phyloP scores from a whole-genome alignment of 345 rosid species.

The Capsella bursapastoris region DNA sequence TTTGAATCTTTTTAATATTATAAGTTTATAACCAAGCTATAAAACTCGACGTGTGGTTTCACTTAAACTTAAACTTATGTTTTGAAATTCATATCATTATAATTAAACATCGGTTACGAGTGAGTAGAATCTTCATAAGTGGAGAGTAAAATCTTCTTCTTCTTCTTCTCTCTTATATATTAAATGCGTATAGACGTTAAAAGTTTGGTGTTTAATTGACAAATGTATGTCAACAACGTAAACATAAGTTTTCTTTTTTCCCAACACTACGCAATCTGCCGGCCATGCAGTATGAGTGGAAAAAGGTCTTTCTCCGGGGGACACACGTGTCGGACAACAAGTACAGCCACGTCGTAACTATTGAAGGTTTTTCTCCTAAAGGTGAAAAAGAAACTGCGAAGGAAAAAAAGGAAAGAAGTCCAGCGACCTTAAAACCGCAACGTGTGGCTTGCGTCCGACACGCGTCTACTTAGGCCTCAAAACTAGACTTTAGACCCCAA shows the following conservation, averaged over 20 bases:
- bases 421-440: conserved; percentile 28
- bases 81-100: no score
- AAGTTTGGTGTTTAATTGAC: conserved; percentile 17
- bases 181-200: neutral
- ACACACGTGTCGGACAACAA: neutral
- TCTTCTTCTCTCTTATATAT: no score
- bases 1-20: neutral
- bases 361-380: conserved; percentile 19
- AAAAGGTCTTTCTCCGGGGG: neutral
- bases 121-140: no score
- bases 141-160: no score
- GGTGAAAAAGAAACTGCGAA: conserved; percentile 18
- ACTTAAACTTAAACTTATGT: no score
- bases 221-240: conserved; percentile 22
- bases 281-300: conserved; percentile 36
- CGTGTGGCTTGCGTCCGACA: conserved; percentile 39
- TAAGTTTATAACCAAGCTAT: no score
- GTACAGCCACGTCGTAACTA: conserved; percentile 24
- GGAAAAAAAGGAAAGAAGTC: neutral
- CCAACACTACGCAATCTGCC: conserved; percentile 35
- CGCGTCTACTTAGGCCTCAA: conserved; percentile 28
- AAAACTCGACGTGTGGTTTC: no score
- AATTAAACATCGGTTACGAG: no score
- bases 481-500: conserved; percentile 23
- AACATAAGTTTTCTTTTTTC: neutral